Conservation (phyloP, 352 stramenopile genomes). For the Halophytophthora batemanensis region DNA sequence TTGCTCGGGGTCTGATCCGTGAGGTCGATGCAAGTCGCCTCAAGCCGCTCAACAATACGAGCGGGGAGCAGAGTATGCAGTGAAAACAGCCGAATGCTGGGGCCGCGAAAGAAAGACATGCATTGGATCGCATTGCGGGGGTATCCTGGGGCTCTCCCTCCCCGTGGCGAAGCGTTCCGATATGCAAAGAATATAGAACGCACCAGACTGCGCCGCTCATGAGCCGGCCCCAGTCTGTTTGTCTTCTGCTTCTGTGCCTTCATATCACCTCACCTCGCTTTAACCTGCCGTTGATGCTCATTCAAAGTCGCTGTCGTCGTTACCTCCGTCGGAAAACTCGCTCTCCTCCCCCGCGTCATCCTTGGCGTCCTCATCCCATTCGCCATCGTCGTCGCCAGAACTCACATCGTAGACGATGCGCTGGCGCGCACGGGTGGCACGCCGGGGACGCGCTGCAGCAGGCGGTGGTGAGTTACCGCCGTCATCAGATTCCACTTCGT, state of each 20-base stretch:
- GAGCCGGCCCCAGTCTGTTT: neutral
- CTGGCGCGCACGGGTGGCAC: slow-evolving; percentile 34
- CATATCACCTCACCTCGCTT: too few relatives aligned
- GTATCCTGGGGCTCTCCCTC: too few relatives aligned
- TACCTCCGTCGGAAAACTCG: slow-evolving; percentile 44
- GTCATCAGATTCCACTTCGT: slow-evolving; percentile 18
- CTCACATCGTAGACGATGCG: slow-evolving; percentile 52
- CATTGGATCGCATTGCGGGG: too few relatives aligned
- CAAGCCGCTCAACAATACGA: too few relatives aligned
- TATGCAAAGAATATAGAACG: too few relatives aligned
- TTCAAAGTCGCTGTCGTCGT: slow-evolving; percentile 63
- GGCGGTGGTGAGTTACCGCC: slow-evolving; percentile 12
- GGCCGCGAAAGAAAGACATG: too few relatives aligned
- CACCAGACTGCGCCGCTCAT: too few relatives aligned
- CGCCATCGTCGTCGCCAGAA: slow-evolving; percentile 55
- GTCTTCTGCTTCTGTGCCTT: too few relatives aligned
- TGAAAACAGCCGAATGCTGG: too few relatives aligned
- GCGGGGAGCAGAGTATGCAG: too few relatives aligned
- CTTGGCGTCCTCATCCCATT: slow-evolving; percentile 26
- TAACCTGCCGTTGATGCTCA: slow-evolving; percentile 1
- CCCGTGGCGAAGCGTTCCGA: too few relatives aligned
- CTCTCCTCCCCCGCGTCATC: slow-evolving; percentile 31
- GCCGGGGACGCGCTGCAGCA: slow-evolving; percentile 27
- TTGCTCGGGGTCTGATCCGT: slow-evolving; percentile 48
- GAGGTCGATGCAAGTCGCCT: slow-evolving; percentile 39